A percentile compares a stretch with the other conserved stretches of the same genome.
Conservation (phyloP, 257 asterid genomes). For the Nyctanthes arbortristis region DNA sequence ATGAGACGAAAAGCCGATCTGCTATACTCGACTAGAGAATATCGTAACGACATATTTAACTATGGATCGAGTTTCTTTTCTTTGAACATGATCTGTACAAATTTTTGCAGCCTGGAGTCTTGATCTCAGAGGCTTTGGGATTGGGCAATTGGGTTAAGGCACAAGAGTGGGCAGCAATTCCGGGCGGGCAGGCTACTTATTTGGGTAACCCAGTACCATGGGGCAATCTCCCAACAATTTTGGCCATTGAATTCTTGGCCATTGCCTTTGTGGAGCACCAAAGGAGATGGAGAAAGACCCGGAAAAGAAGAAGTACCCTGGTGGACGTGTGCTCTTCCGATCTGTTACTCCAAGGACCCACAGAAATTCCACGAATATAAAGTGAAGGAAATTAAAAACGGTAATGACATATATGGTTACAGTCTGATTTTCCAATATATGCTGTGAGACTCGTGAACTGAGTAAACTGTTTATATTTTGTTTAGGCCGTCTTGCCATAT, state of each 20-base stretch:
- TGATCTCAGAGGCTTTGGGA: slow-evolving; percentile 88
- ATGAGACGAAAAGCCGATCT: neutral
- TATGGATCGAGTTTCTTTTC: neutral
- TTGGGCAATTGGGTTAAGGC: slow-evolving; percentile 96
- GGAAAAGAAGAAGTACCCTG: slow-evolving; percentile 96
- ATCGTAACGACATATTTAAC: neutral
- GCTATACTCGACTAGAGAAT: neutral
- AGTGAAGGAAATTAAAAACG: slow-evolving; percentile 94
- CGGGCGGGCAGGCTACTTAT: slow-evolving; percentile 94
- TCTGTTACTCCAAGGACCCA: slow-evolving; percentile 96
- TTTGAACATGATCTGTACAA: neutral
- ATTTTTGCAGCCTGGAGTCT: slow-evolving; percentile 72
- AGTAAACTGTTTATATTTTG: neutral
- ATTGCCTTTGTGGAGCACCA: slow-evolving; percentile 96
- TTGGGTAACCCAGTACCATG: slow-evolving; percentile 96
- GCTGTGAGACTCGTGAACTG: neutral
- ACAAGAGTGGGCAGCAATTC: slow-evolving; percentile 94
- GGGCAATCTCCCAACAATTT: slow-evolving; percentile 92
- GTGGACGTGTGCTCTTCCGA: slow-evolving; percentile 92
- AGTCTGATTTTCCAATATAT: neutral
- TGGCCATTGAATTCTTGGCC: slow-evolving; percentile 78
- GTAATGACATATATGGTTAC: slow-evolving; percentile 31
- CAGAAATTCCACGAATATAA: slow-evolving; percentile 60
- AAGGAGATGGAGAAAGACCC: slow-evolving; percentile 89
- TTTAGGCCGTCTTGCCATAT: slow-evolving; percentile 75